phyloP scores from a whole-genome alignment of 495 filamentous ascomycete genomes.

The Cercophora scortea region DNA sequence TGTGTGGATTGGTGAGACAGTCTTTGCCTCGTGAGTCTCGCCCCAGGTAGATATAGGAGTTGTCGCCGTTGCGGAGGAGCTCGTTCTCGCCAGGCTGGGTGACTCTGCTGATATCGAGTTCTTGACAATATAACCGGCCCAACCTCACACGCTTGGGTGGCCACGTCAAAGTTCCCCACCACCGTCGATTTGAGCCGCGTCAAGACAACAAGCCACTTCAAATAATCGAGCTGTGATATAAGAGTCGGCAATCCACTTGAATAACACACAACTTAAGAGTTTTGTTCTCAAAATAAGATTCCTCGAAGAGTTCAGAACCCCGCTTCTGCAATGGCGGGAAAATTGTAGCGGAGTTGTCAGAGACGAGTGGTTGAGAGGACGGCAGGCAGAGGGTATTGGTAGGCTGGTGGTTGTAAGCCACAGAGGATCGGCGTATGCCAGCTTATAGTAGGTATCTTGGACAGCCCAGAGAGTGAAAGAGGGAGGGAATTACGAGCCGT shows the following conservation, averaged over 20 bases:
- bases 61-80: not conserved
- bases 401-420: not conserved
- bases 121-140: slow-evolving; percentile 21
- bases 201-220: slow-evolving; percentile 17
- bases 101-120: slow-evolving; percentile 10
- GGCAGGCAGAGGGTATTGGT: not conserved
- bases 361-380: not conserved
- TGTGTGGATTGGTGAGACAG: slow-evolving; percentile 2
- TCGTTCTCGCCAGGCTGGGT: slow-evolving; percentile 7
- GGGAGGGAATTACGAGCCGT: slow-evolving; percentile 9
- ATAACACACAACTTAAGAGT: slow-evolving; percentile 3
- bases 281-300: not conserved
- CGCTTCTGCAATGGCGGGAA: not conserved
- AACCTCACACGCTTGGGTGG: slow-evolving; percentile 16
- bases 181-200: slow-evolving; percentile 17
- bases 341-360: not conserved
- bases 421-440: not conserved
- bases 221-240: slow-evolving; percentile 18
- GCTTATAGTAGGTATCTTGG: not conserved
- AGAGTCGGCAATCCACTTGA: slow-evolving; percentile 10
- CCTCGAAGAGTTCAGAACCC: not conserved
- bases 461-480: not conserved
- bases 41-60: slow-evolving; percentile 1
- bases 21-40: not conserved
- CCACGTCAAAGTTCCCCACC: slow-evolving; percentile 21